Evolutionary conservation across 257 asterid genomes (phyloP).

Genomic region (Primulina tabacum): DNA sequence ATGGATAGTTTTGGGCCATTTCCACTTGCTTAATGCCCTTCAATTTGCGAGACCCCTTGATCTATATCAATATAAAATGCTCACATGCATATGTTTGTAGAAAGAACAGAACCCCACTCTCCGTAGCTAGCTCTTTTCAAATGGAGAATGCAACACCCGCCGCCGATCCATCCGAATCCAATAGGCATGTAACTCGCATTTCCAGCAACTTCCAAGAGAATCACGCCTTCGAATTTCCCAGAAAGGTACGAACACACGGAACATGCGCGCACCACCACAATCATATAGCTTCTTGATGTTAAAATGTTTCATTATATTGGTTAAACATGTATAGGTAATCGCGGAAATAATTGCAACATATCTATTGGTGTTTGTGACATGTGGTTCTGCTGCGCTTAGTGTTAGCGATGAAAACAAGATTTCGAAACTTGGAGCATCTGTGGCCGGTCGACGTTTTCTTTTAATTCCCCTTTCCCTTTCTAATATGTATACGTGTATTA

Average conservation of each 20-base stretch:
- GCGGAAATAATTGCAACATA: conserved; percentile 71
- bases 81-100: too few species aligned
- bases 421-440: conserved; percentile 71
- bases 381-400: conserved; percentile 75
- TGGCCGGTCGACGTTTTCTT: conserved; percentile 27
- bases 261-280: too few species aligned
- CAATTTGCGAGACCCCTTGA: too few species aligned
- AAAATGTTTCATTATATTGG: neutral
- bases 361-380: conserved; percentile 71
- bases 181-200: neutral
- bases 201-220: conserved; percentile 25
- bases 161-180: neutral
- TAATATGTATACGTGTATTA: too few species aligned
- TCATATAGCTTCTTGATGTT: too few species aligned
- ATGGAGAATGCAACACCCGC: conserved; percentile 30
- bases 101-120: too few species aligned
- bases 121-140: too few species aligned
- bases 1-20: too few species aligned
- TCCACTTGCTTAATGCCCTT: too few species aligned
- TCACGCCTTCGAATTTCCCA: conserved; percentile 42
- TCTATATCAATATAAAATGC: too few species aligned
- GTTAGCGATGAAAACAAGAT: conserved; percentile 48
- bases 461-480: too few species aligned
- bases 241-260: conserved; percentile 36
- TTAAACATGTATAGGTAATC: conserved; percentile 36